Evolutionary conservation across 1,139 yeast genomes (phyloP).

Genomic region (Yamadazyma oceani): DNA sequence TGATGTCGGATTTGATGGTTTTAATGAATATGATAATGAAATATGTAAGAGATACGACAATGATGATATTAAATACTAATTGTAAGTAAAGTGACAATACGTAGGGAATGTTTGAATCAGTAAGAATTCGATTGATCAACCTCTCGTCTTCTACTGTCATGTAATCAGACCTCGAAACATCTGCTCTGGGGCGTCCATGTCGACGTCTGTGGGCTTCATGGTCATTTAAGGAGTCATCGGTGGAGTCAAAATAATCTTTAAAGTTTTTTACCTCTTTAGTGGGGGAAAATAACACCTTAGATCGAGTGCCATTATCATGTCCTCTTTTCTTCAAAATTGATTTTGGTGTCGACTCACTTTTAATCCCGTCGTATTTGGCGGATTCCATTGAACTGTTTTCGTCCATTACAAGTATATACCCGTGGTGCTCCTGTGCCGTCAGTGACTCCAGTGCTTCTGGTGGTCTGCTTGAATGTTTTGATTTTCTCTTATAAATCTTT

Average conservation of each 20-base stretch:
- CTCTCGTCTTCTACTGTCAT: constrained; percentile 6
- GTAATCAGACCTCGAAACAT: neutral
- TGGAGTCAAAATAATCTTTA: constrained; percentile 20
- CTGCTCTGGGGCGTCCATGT: neutral
- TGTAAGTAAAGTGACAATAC: constrained; percentile 73
- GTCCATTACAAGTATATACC: no score
- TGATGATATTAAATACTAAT: constrained; percentile 59
- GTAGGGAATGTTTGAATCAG: constrained; percentile 48
- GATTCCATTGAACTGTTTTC: neutral
- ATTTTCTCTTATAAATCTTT: no score
- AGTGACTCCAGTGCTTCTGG: no score
- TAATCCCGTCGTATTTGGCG: neutral
- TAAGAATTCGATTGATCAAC: constrained; percentile 10
- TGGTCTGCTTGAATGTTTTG: no score
- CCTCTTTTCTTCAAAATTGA: constrained; percentile 14
- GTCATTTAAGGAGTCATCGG: constrained; percentile 11
- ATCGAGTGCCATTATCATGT: constrained; percentile 4
- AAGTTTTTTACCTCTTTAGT: constrained; percentile 25
- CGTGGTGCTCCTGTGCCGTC: no score
- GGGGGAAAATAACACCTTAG: constrained; percentile 42
- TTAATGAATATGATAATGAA: constrained; percentile 54
- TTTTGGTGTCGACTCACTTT: constrained; percentile 17
- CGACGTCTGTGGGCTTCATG: neutral
- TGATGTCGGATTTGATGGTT: constrained; percentile 70
- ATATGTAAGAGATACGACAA: constrained; percentile 56